These are phyloP conservation scores for Beta macrorhiza DNA, from an alignment of 179 eudicot genomes.

Conservation along the genomic window DNA sequence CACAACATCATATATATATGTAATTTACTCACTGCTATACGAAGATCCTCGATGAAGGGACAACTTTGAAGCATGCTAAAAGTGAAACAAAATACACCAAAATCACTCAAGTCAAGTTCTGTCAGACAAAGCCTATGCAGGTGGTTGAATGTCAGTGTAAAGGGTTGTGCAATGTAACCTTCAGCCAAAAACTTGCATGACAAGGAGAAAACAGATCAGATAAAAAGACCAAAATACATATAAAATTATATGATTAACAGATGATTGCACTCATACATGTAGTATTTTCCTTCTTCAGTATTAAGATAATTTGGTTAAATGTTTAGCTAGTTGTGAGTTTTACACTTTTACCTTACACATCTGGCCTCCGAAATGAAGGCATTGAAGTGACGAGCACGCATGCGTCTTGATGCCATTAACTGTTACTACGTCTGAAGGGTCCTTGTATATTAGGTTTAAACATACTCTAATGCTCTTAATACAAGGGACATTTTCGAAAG, in stretches of 20 bases:
- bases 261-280: too few relatives aligned
- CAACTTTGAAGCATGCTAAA: conserved; percentile 4
- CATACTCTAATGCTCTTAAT: too few relatives aligned
- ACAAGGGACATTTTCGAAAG: too few relatives aligned
- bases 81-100: not conserved
- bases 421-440: not conserved
- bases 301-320: too few relatives aligned
- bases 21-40: not conserved
- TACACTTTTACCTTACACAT: not conserved
- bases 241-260: too few relatives aligned
- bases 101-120: not conserved
- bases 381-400: not conserved
- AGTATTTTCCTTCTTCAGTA: too few relatives aligned
- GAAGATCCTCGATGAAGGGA: not conserved
- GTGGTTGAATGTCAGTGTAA: not conserved
- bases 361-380: not conserved
- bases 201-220: not conserved
- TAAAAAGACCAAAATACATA: not conserved
- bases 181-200: not conserved
- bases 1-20: too few relatives aligned
- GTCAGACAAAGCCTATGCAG: not conserved
- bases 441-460: not conserved
- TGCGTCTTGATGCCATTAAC: not conserved
- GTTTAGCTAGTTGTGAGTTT: too few relatives aligned
- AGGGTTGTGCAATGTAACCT: not conserved